These are phyloP conservation scores for Podospora bellae-mahoneyi DNA, from an alignment of 495 filamentous ascomycete species.

Conservation along the genomic window DNA sequence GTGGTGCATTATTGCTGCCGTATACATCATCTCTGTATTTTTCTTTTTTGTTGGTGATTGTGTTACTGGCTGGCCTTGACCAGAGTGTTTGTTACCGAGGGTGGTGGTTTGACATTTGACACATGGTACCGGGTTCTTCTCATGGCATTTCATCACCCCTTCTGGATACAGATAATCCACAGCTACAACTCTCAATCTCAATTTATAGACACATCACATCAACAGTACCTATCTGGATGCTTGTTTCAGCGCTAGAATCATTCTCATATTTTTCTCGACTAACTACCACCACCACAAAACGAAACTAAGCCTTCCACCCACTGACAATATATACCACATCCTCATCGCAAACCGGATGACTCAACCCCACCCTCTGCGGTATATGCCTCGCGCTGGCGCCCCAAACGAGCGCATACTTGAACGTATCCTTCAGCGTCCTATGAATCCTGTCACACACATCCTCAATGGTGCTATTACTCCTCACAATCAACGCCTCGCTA, in stretches of 20 bases:
- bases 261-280: background rate
- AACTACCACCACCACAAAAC: too few species aligned
- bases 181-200: too few species aligned
- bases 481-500: conserved; percentile 88
- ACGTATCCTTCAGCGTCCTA: conserved; percentile 91
- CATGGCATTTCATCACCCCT: too few species aligned
- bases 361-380: conserved; percentile 87
- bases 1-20: background rate
- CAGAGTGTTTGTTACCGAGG: too few species aligned
- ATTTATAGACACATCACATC: too few species aligned
- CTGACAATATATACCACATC: conserved; percentile 98
- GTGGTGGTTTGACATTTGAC: too few species aligned
- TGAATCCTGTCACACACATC: conserved; percentile 98
- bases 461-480: conserved; percentile 82
- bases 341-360: conserved; percentile 85
- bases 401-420: conserved; percentile 99
- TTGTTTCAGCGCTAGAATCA: background rate
- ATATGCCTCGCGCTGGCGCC: conserved; percentile 92
- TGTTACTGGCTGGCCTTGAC: too few species aligned
- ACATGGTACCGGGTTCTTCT: too few species aligned
- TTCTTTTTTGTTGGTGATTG: too few species aligned
- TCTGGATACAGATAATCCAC: too few species aligned
- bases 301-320: conserved; percentile 56
- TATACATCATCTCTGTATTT: background rate
- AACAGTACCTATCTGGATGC: too few species aligned